Percentiles rank a stretch among this genome's conserved stretches.
These are phyloP conservation scores for Torulaspora quercuum DNA, from an alignment of 805 yeast genomes.

Conservation along the genomic window DNA sequence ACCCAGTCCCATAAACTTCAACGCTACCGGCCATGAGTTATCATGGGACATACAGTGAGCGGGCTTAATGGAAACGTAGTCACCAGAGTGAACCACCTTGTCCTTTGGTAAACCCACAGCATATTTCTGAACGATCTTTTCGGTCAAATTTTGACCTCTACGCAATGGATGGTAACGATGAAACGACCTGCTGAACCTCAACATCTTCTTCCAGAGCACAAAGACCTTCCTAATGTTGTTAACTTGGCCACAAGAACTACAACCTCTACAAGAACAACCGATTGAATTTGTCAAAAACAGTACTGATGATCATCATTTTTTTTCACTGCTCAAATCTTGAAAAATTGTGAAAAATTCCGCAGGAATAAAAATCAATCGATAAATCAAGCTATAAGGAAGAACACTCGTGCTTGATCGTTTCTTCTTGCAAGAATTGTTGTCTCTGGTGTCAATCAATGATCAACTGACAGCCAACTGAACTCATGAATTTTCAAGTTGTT, in stretches of 20 bases:
- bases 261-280: too few species aligned
- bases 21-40: constrained; percentile 98
- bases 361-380: constrained; percentile 14
- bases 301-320: constrained; percentile 1
- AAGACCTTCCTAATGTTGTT: too few species aligned
- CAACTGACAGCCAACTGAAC: too few species aligned
- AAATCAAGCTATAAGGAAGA: too few species aligned
- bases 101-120: constrained; percentile 81
- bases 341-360: constrained; percentile 17
- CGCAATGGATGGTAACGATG: constrained; percentile 20
- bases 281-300: too few species aligned
- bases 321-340: constrained; percentile 10
- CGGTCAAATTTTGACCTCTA: constrained; percentile 76
- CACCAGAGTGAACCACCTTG: constrained; percentile 81
- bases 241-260: too few species aligned
- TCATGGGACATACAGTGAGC: constrained; percentile 99
- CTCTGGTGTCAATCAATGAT: too few species aligned
- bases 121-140: constrained; percentile 89
- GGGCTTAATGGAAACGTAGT: constrained; percentile 90
- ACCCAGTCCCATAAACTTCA: constrained; percentile 92
- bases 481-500: too few species aligned
- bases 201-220: too few species aligned
- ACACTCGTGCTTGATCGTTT: too few species aligned
- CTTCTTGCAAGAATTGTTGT: too few species aligned
- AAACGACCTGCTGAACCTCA: constrained; percentile 27